phyloP scores from a whole-genome alignment of 306 rosid genomes.

The Potentilla sterilis region DNA sequence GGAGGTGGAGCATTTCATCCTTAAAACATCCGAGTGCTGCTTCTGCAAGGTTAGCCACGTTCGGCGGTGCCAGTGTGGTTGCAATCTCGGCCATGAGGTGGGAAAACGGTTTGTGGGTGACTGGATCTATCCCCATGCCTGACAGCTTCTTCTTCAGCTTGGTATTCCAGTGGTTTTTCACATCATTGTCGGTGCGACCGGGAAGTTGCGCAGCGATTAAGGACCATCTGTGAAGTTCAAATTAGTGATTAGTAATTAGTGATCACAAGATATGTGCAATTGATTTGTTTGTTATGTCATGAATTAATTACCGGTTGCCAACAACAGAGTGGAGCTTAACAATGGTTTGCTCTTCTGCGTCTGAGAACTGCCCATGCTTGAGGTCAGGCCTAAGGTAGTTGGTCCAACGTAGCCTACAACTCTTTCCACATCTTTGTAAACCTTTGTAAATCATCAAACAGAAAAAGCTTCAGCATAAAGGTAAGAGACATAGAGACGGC shows the following conservation, averaged over 20 bases:
- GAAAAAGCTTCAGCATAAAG: not conserved
- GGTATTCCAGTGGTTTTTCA: constrained; percentile 81
- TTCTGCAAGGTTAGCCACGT: constrained; percentile 77
- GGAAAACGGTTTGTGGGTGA: constrained; percentile 80
- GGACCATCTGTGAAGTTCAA: constrained; percentile 64
- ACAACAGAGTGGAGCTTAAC: constrained; percentile 88
- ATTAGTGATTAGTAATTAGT: not conserved
- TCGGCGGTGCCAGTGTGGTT: constrained; percentile 77
- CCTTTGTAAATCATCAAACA: constrained; percentile 33
- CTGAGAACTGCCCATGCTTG: constrained; percentile 86
- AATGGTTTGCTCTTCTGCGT: constrained; percentile 78
- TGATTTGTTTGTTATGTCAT: constrained; percentile 5
- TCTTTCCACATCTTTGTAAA: constrained; percentile 87
- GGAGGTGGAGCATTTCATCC: constrained; percentile 83
- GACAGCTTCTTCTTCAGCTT: constrained; percentile 75
- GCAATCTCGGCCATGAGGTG: constrained; percentile 89
- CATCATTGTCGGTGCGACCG: constrained; percentile 83
- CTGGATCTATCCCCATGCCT: constrained; percentile 77
- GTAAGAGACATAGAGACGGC: not conserved
- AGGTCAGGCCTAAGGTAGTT: constrained; percentile 90
- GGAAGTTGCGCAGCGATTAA: constrained; percentile 73
- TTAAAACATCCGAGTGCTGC: constrained; percentile 90
- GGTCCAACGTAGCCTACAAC: constrained; percentile 88
- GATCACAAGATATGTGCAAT: not conserved
- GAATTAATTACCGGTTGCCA: constrained; percentile 62